Conservation (phyloP, 2,329 filamentous ascomycete species). For the Trichoderma sp. region DNA sequence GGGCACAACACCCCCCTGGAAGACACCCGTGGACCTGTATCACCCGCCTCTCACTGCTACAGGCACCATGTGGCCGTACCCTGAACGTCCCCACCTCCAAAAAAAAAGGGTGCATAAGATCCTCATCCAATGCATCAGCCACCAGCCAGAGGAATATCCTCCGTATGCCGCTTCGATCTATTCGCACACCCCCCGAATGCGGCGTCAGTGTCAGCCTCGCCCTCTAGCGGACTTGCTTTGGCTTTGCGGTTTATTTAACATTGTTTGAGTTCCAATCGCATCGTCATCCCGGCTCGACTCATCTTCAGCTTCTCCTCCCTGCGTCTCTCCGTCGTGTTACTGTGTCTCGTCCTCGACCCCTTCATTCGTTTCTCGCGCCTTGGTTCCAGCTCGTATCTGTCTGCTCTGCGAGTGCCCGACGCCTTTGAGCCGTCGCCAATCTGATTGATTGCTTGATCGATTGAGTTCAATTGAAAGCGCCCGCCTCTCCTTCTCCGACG, state of each 20-base stretch:
- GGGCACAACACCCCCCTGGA: neutral
- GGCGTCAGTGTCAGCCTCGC: slow-evolving; percentile 18
- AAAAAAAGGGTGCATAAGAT: slow-evolving; percentile 8
- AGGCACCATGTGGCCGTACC: neutral
- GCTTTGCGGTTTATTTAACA: neutral
- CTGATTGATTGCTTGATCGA: neutral
- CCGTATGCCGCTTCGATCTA: neutral
- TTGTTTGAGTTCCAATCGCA: neutral
- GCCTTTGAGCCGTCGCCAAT: neutral
- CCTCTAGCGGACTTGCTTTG: neutral
- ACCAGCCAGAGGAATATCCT: neutral
- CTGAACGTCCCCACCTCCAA: neutral
- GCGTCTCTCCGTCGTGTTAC: neutral
- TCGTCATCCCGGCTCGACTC: neutral
- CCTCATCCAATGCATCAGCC: neutral
- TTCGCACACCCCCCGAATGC: slow-evolving; percentile 14
- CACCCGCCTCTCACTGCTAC: neutral
- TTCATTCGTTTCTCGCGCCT: neutral
- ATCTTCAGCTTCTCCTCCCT: neutral
- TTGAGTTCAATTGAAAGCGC: neutral
- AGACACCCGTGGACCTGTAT: neutral
- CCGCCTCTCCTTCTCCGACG: neutral
- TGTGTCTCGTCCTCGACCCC: neutral
- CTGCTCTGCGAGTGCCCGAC: neutral
- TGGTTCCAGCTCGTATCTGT: neutral